phyloP scores from a whole-genome alignment of 306 rosid genomes.

The Morella rubra region DNA sequence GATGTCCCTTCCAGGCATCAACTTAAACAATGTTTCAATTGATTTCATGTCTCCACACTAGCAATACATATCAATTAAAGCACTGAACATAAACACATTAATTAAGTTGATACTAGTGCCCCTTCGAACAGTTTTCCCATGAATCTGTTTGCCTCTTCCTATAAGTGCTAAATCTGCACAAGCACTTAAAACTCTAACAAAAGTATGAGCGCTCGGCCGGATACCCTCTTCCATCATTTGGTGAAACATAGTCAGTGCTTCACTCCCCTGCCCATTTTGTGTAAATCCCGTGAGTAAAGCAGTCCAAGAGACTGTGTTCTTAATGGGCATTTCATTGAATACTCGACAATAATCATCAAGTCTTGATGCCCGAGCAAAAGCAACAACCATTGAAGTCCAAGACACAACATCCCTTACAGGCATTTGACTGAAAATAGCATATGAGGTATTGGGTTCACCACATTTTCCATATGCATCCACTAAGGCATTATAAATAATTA shows the following conservation, averaged over 20 bases:
- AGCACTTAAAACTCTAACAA: conserved; percentile 51
- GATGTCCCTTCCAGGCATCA: conserved; percentile 38
- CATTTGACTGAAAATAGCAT: conserved; percentile 44
- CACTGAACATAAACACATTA: conserved; percentile 43
- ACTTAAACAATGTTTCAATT: conserved; percentile 46
- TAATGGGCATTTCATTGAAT: conserved; percentile 48
- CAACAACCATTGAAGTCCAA: conserved; percentile 55
- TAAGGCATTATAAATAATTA: conserved; percentile 48
- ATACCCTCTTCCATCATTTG: conserved; percentile 44
- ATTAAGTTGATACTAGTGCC: conserved; percentile 30
- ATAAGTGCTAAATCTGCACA: conserved; percentile 50
- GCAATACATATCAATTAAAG: conserved; percentile 60
- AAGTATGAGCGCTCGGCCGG: conserved; percentile 44
- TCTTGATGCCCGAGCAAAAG: conserved; percentile 36
- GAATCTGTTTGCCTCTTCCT: conserved; percentile 57
- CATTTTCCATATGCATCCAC: conserved; percentile 68
- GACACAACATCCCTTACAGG: conserved; percentile 53
- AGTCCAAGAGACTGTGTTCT: conserved; percentile 55
- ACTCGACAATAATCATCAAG: conserved; percentile 44
- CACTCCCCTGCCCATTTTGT: conserved; percentile 30
- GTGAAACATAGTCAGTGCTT: conserved; percentile 47
- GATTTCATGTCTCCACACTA: conserved; percentile 60
- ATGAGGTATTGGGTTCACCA: conserved; percentile 35
- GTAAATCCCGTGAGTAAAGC: conserved; percentile 50
- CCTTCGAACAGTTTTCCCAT: conserved; percentile 44